Conservation (phyloP, 768 basidiomycete species). For the Pulveroboletus frians region DNA sequence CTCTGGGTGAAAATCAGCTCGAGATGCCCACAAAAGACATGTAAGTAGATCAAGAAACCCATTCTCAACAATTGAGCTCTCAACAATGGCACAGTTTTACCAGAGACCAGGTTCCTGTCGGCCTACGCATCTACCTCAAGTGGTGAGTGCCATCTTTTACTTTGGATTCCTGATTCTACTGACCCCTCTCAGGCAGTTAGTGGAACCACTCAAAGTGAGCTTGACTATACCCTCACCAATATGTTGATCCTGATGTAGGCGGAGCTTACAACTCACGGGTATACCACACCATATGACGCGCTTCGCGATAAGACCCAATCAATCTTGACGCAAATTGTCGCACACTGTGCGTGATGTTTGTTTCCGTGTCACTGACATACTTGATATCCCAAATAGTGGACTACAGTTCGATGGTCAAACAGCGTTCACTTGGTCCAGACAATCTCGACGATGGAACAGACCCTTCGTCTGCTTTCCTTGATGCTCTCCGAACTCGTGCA, state of each 20-base stretch:
- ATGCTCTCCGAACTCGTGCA: slow-evolving; percentile 73
- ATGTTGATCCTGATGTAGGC: slow-evolving; percentile 36
- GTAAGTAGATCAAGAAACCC: slow-evolving; percentile 35
- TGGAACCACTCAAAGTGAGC: slow-evolving; percentile 44
- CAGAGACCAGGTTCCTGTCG: slow-evolving; percentile 81
- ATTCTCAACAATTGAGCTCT: neutral
- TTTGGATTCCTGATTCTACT: neutral
- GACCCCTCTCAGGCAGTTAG: slow-evolving; percentile 37
- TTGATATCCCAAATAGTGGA: slow-evolving; percentile 34
- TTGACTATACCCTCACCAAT: slow-evolving; percentile 1
- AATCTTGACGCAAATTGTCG: slow-evolving; percentile 81
- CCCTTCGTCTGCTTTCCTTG: slow-evolving; percentile 70
- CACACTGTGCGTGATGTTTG: slow-evolving; percentile 50
- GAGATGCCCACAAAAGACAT: slow-evolving; percentile 89
- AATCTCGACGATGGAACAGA: slow-evolving; percentile 67
- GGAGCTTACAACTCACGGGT: slow-evolving; percentile 77
- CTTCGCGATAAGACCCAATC: slow-evolving; percentile 80
- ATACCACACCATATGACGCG: slow-evolving; percentile 77
- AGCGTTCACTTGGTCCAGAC: slow-evolving; percentile 72
- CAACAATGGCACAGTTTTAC: slow-evolving; percentile 51
- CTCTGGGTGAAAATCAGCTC: slow-evolving; percentile 77
- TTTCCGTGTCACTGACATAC: neutral
- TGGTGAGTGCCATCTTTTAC: slow-evolving; percentile 40
- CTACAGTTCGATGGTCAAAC: slow-evolving; percentile 67
- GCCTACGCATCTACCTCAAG: slow-evolving; percentile 78